Evolutionary conservation across 192 early-diverging fungal species (phyloP).

Genomic region (Rhizophagus sp.): DNA sequence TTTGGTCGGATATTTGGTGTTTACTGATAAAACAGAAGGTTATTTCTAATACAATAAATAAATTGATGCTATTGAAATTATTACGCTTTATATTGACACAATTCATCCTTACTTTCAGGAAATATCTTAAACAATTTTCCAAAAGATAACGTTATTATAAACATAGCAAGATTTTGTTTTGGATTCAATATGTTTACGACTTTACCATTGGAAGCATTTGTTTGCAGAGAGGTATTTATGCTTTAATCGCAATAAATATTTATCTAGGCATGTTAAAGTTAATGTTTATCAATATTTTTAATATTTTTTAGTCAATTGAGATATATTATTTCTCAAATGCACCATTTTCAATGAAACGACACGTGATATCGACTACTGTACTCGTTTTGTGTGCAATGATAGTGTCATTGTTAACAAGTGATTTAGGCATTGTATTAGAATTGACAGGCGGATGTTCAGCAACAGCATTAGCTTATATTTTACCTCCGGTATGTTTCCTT

Average conservation of each 20-base stretch:
- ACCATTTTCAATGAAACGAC: slow-evolving; percentile 59
- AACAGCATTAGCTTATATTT: slow-evolving; percentile 83
- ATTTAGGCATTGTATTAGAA: slow-evolving; percentile 86
- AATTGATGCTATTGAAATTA: not conserved
- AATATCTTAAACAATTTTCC: slow-evolving; percentile 93
- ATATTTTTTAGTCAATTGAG: slow-evolving; percentile 59
- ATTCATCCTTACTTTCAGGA: slow-evolving; percentile 42
- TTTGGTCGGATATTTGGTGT: slow-evolving; percentile 72
- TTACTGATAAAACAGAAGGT: slow-evolving; percentile 82
- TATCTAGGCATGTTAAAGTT: not conserved
- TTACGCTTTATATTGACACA: slow-evolving; percentile 10
- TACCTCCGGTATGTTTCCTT: slow-evolving; percentile 82
- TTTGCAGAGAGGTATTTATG: slow-evolving; percentile 74
- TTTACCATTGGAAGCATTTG: slow-evolving; percentile 87
- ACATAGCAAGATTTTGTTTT: slow-evolving; percentile 82
- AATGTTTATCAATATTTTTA: not conserved
- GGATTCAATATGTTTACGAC: slow-evolving; percentile 96
- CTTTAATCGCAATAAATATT: not conserved
- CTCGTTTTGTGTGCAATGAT: slow-evolving; percentile 63
- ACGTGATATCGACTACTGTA: slow-evolving; percentile 67
- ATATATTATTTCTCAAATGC: slow-evolving; percentile 56
- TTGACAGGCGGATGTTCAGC: slow-evolving; percentile 88
- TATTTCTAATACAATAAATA: not conserved
- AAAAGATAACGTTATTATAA: slow-evolving; percentile 74
- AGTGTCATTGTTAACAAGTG: slow-evolving; percentile 74